phyloP scores from a whole-genome alignment of 129 eudicot species.

The Daucus carota region DNA sequence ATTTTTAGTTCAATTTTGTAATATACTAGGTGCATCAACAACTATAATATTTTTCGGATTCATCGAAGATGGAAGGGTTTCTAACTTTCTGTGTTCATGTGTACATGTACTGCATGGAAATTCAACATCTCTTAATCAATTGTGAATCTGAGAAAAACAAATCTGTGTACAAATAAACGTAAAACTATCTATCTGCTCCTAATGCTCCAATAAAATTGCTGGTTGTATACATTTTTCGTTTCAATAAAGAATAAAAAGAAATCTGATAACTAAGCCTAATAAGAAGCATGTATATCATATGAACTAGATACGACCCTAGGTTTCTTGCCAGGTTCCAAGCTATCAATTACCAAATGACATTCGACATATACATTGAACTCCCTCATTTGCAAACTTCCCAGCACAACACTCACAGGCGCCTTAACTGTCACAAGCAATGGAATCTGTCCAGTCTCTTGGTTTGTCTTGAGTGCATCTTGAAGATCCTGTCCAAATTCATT shows the following conservation, averaged over 20 bases:
- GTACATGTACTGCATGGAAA: not conserved
- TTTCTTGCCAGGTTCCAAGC: conserved; percentile 26
- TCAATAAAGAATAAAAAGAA: not conserved
- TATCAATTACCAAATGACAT: conserved; percentile 38
- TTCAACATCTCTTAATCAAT: not conserved
- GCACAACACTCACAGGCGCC: conserved; percentile 34
- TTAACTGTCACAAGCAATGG: conserved; percentile 38
- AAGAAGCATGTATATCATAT: conserved; percentile 1
- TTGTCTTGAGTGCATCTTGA: conserved; percentile 21
- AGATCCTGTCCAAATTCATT: conserved; percentile 28
- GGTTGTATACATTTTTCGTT: not conserved
- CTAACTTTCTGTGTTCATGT: not conserved
- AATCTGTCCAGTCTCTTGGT: conserved; percentile 20
- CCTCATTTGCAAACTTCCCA: conserved; percentile 24
- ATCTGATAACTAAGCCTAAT: conserved; percentile 3
- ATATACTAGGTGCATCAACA: too few species aligned
- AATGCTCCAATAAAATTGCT: not conserved
- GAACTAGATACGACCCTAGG: conserved; percentile 25
- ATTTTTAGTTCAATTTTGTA: too few species aligned
- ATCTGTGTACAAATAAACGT: not conserved
- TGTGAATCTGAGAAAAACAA: not conserved
- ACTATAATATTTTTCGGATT: too few species aligned
- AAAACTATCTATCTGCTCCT: not conserved
- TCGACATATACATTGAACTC: conserved; percentile 29
- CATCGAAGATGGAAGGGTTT: not conserved